Evolutionary conservation across 129 eudicot species (phyloP), one percentile per base, ranked within the genome.

Genomic region (Flaveria linearis): DNA sequence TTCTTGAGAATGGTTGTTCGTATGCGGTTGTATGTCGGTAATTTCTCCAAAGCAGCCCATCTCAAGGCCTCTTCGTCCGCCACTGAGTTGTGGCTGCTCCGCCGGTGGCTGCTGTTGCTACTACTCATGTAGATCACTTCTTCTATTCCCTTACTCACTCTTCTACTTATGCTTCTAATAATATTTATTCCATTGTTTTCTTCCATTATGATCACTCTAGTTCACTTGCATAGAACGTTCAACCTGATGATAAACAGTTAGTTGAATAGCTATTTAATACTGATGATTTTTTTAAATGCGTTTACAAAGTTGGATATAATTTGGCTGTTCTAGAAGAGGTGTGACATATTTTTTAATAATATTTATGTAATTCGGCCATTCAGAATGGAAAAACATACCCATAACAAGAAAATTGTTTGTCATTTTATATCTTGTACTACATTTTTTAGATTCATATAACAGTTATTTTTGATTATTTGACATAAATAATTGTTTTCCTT

Each of bases 1-100:
- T 87, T 76, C 33, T 80, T 80, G 78, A 80, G 64, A 22, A 81
- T 75, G 47, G 81, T 79, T 7, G 79, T 81, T 80, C 85, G 69
- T 56, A 85, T 41, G 15, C 87, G 72, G 69, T 76, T 73, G 58
- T 79, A 87, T 0, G 92, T 87, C 1, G 92, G 88, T 2, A 87
- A 72, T 33, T 82, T 87, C 76, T 87, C 92, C 42, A 87, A 43
- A 9, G 91, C 88, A 1, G 91, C 91, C 91, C 88, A 84, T 55
- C 77, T 51, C 43, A 87, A 67, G 4, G 88, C 92, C 47, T 85
- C 85, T 73, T 87, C 92, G 42, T 87, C 92, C 16, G 71, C 85
- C 41, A 63, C 16, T 0, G 72, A 50, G 67, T 68, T 22, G 23
- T 3, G 80, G 57, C 60, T 81, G 61, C 67, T 52, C 68, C 75